Conservation (phyloP, 169 alveolate genomes). For the Plasmodium malariae region DNA sequence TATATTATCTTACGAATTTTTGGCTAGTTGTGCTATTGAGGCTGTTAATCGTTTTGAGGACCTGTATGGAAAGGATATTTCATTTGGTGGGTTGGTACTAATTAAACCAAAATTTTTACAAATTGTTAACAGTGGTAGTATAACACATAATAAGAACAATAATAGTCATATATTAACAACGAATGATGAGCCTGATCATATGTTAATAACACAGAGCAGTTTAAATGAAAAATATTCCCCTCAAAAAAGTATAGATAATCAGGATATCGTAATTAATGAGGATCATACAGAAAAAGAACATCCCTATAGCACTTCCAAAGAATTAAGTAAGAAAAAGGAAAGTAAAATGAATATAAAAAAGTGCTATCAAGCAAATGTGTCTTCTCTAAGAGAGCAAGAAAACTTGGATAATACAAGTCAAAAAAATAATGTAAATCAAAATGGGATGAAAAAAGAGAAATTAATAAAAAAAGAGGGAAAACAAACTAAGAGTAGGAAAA, state of each 20-base stretch:
- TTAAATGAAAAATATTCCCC: neutral
- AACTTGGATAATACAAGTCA: neutral
- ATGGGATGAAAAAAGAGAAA: neutral
- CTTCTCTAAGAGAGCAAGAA: neutral
- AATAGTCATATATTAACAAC: neutral
- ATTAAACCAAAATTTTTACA: constrained; percentile 57
- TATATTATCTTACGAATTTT: constrained; percentile 64
- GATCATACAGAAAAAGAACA: neutral
- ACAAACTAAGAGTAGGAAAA: neutral
- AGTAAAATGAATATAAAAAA: constrained; percentile 4
- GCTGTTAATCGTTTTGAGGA: constrained; percentile 60
- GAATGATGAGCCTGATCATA: neutral
- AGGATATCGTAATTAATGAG: neutral
- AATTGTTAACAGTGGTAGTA: constrained; percentile 16
- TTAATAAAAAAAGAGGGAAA: neutral
- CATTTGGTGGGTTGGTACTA: constrained; percentile 58
- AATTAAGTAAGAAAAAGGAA: neutral
- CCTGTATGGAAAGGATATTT: constrained; percentile 12
- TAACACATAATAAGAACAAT: neutral
- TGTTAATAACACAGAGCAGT: neutral
- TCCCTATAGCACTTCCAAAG: neutral
- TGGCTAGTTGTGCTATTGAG: constrained; percentile 69
- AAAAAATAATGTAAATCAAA: neutral
- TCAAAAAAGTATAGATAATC: constrained; percentile 22
- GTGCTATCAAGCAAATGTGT: neutral